Conservation (phyloP, 2,329 filamentous ascomycete species). For the Graphiopsis chlorocephala region DNA sequence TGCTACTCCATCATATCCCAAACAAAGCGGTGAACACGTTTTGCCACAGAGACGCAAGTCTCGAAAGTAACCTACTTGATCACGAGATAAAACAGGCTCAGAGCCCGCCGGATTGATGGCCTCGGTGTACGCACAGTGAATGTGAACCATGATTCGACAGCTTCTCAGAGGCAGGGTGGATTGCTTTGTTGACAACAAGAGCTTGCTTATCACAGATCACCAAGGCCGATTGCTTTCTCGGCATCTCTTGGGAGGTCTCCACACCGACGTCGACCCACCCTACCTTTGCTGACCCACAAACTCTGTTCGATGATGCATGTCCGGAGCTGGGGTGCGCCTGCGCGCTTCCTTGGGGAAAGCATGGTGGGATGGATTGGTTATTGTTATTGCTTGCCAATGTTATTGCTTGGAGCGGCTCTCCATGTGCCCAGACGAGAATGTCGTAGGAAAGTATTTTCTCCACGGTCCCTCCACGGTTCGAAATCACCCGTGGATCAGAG, state of each 20-base stretch:
- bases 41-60: background rate
- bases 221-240: slow-evolving; percentile 4
- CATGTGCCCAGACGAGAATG: background rate
- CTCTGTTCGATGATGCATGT: slow-evolving; percentile 1
- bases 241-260: slow-evolving; percentile 1
- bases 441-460: background rate
- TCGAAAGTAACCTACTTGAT: slow-evolving; percentile 7
- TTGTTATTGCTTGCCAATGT: background rate
- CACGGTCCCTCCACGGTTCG: background rate
- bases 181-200: slow-evolving; percentile 18
- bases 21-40: background rate
- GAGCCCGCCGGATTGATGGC: slow-evolving; percentile 43
- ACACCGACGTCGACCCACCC: background rate
- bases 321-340: background rate
- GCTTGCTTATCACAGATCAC: slow-evolving; percentile 14
- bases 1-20: background rate
- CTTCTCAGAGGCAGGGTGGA: background rate
- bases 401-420: background rate
- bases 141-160: slow-evolving; percentile 33
- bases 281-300: background rate
- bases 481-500: background rate
- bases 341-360: background rate
- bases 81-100: slow-evolving; percentile 37
- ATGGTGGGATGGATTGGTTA: background rate
- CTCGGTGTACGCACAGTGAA: slow-evolving; percentile 44